Percentiles rank a stretch among this genome's conserved stretches.
Conservation (phyloP, 2,329 filamentous ascomycete species). For the Byssoonygena ceratinophila region DNA sequence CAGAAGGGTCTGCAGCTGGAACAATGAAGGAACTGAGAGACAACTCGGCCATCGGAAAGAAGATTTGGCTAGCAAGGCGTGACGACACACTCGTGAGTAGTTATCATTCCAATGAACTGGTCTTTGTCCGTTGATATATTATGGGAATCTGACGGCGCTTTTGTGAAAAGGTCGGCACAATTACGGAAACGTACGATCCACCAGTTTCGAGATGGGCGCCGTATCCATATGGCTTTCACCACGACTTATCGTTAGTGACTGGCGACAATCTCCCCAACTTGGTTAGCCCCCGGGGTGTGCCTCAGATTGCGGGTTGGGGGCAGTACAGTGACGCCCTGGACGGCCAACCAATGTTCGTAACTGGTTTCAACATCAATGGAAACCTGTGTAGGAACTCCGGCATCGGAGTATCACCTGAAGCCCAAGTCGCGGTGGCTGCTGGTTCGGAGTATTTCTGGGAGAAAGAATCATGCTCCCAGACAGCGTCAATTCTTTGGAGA, state of each 20-base stretch:
- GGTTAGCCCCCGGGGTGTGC: neutral
- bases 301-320: slow-evolving; percentile 5
- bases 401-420: neutral
- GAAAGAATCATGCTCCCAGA: neutral
- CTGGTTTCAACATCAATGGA: neutral
- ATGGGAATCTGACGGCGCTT: neutral
- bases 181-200: slow-evolving; percentile 10
- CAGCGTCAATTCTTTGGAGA: slow-evolving; percentile 10
- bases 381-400: neutral
- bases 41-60: slow-evolving; percentile 4
- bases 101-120: neutral
- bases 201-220: slow-evolving; percentile 6
- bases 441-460: slow-evolving; percentile 14
- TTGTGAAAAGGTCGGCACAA: slow-evolving; percentile 3
- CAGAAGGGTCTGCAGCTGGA: neutral
- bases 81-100: slow-evolving; percentile 6
- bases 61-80: neutral
- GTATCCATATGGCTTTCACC: slow-evolving; percentile 10
- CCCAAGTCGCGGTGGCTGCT: slow-evolving; percentile 3
- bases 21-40: neutral
- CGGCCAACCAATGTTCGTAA: slow-evolving; percentile 11
- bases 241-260: slow-evolving; percentile 12
- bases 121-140: neutral
- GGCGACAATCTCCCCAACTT: neutral
- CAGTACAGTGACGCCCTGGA: slow-evolving; percentile 11